Evolutionary conservation across 768 basidiomycete species (phyloP), one percentile per base, ranked within the genome.

Genomic region (Stropharia rugosoannulata): DNA sequence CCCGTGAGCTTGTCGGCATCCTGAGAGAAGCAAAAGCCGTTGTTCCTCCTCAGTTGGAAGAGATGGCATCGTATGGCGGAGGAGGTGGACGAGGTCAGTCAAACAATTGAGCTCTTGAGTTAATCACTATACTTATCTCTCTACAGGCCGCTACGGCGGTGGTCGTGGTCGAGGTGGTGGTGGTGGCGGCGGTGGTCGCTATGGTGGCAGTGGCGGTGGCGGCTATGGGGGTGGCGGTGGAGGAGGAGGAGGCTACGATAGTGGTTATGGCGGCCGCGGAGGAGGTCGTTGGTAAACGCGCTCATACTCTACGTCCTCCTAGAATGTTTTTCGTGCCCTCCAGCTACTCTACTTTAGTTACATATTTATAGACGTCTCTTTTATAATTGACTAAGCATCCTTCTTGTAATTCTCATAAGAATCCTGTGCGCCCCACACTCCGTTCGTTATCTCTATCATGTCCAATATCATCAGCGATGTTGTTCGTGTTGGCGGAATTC

Each of bases 11-110:
- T 9, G 77, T 98, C 56, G 78, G 72, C 55, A 97, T 98, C 60
- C 74, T 98, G 59, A 77, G 82, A 53, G 95, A 97, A 70, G 92
- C 93, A 18, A 95, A 95, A 67, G 86, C 93, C 12, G 75, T 77
- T 45, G 80, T 98, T 36, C 93, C 95, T 22, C 84, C 93, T 54
- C 92, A 96, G 64, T 78, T 99, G 0, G 89, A 95, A 70, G 91
- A 97, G 74, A 96, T 97, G 95, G 82, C 81, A 0, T 86, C 86
- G 78, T 95, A 85, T 70, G 85, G 91, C 69, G 85, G 91, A 47
- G 88, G 93, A 10, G 89, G 90, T 19, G 84, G 87, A 57, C 79
- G 89, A 70, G 81, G 87, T 89, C 60, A 46, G 84, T 73, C 18
- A 16, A 27, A 29, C 29, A 32, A 16, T 22, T 58, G 38, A 29